Base-by-base conservation (phyloP, 495 filamentous ascomycete genomes). In the Letharia lupina region DNA sequence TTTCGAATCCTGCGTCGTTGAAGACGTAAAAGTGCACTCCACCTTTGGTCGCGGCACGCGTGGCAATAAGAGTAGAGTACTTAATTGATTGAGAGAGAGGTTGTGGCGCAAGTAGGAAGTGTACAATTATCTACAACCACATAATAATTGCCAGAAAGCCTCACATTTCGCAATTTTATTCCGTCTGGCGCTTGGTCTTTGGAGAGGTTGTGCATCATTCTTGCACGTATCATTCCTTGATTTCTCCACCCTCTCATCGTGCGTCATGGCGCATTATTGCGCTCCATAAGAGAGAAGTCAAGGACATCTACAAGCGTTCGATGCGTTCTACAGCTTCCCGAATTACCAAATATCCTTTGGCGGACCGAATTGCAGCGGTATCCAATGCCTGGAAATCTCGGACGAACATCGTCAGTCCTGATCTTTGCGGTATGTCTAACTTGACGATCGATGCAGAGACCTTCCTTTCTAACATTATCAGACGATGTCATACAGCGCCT, bases 371-470 rank as follows among this genome's bases (percentile, higher is more conserved):
- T 62, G 18, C 37, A 20, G 45, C 37, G 12, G 37, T 35, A 31
- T 0, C 57, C 65, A 45, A 12, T 45, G 33, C 15, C 45, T 33
- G 52, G 52, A 42, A 50, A 15, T 18, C n/a, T 23, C 60, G 48
- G 15, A 60, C 72, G 10, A 67, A 86, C 60, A 75, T 91, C 64
- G 79, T 86, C 60, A 83, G 79, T 75, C 79, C 85, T 31, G 58
- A 76, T 28, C 76, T 92, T 64, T 87, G 87, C 69, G 83, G 86
- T 88, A 75, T 68, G 82, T 76, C 37, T 48, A 52, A 57, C 57
- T 44, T 37, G 18, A 35, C 28, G 48, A 57, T 16, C n/a, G 39
- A 60, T 20, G 13, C 42, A 15, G 7, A 48, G 10, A 11, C 23
- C 12, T 3, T 39, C 20, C 42, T 33, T 12, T 50, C 66, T 35